These are phyloP conservation scores for Phaeosphaeria sp. DNA, from an alignment of 2,329 filamentous ascomycete species.

Conservation along the genomic window DNA sequence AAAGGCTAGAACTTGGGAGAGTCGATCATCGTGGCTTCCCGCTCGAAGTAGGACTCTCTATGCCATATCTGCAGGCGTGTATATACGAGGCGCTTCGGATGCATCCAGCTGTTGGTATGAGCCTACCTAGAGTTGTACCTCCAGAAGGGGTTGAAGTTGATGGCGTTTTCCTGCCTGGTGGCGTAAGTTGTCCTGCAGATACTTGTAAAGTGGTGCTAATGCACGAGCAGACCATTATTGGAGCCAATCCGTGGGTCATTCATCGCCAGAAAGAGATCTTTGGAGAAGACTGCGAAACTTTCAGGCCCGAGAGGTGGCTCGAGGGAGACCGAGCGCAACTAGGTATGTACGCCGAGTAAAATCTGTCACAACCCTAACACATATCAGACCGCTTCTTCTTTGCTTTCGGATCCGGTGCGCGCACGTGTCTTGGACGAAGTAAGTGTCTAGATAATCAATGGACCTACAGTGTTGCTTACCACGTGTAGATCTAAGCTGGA, in stretches of 20 bases:
- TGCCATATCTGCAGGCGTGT: constrained; percentile 31
- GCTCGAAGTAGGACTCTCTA: constrained; percentile 20
- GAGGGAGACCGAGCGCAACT: constrained; percentile 12
- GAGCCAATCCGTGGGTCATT: constrained; percentile 23
- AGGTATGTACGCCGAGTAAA: constrained; percentile 1
- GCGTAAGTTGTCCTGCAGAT: constrained; percentile 4
- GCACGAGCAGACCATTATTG: constrained; percentile 10
- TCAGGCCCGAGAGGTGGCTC: constrained; percentile 23
- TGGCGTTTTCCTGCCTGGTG: constrained; percentile 16
- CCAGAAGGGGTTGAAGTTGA: constrained; percentile 17
- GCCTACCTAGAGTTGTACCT: constrained; percentile 22
- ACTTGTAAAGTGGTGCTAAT: neutral
- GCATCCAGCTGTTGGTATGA: constrained; percentile 28
- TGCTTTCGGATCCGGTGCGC: constrained; percentile 15
- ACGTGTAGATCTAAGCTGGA: constrained; percentile 29
- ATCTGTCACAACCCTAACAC: neutral
- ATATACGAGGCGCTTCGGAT: constrained; percentile 30
- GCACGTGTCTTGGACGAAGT: constrained; percentile 18
- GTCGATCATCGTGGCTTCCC: constrained; percentile 5
- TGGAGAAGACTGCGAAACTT: constrained; percentile 19
- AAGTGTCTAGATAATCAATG: neutral
- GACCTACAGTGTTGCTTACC: neutral
- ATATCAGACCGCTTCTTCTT: constrained; percentile 16
- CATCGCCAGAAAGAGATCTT: constrained; percentile 19
- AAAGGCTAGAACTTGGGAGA: constrained; percentile 6